Conservation (phyloP, 2,329 filamentous ascomycete species). For the Diaporthe citrichinensis region DNA sequence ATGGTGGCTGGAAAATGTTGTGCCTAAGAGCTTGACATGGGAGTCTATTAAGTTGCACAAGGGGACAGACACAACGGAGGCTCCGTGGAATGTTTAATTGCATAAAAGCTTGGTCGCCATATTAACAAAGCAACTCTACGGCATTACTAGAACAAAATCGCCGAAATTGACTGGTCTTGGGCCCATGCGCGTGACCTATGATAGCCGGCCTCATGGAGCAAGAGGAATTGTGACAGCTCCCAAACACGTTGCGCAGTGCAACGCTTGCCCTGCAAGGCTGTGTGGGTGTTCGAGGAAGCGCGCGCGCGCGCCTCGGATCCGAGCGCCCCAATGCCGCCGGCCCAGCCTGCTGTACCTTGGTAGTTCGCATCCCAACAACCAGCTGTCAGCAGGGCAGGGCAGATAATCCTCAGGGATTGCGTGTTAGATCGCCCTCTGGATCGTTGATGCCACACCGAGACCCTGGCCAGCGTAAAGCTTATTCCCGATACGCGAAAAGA, state of each 20-base stretch:
- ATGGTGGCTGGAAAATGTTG: background rate
- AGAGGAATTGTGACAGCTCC: constrained; percentile 13
- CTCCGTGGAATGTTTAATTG: background rate
- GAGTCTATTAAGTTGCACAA: background rate
- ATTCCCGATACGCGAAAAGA: background rate
- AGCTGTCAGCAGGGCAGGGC: background rate
- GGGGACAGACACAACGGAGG: background rate
- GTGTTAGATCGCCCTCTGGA: constrained; percentile 27
- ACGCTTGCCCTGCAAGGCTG: constrained; percentile 7
- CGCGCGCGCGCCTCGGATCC: constrained; percentile 30
- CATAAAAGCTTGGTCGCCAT: constrained; percentile 11
- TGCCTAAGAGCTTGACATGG: background rate
- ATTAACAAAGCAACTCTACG: background rate
- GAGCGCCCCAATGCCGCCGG: constrained; percentile 3
- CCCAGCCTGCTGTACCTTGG: background rate
- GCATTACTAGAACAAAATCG: background rate
- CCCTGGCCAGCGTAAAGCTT: constrained; percentile 9
- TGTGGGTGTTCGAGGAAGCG: constrained; percentile 18
- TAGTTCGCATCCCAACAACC: constrained; percentile 5
- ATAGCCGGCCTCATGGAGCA: background rate
- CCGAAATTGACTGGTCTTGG: constrained; percentile 4
- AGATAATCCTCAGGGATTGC: background rate
- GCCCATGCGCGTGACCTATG: background rate
- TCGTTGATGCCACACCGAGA: constrained; percentile 19
- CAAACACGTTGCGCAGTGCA: constrained; percentile 16